Base-by-base conservation (phyloP, 352 stramenopile species). In the Globisporangium lucens region DNA sequence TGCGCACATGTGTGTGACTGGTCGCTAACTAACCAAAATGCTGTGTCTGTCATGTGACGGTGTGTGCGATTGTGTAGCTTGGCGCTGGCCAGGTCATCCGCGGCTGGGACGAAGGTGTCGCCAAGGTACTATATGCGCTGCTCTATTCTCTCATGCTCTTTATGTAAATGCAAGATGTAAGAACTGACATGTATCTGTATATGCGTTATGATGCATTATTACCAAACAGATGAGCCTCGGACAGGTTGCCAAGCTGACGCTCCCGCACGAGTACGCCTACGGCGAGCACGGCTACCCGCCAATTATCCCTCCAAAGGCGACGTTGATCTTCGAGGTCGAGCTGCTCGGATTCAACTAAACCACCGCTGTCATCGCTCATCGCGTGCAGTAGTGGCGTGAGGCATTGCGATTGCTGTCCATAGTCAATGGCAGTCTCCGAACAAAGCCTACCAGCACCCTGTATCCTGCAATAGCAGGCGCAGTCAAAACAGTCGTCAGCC, bases 201-300 rank as follows among this genome's bases (percentile, higher is more conserved):
- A 9, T 13, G 9, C 38, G 15, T 47, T 7, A 20, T 47, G 3
- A 20, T 17, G 38, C 13, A 20, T 17, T 20, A 0, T 20, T 20
- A 47, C 13, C 9, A 20, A 17, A 15, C 13, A 68, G 79, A 88
- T 99, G 94, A 97, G 81, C 62, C 83, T 98, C 47, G 96, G 96
- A 46, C 93, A 99, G 77, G 85, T 98, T 36, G 92, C 93, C 35
- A 94, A 96, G 66, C 83, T 99, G 30, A 83, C 84, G 60, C 94
- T 98, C 65, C 89, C 95, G n/a, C 80, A 84, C 60, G 92, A 98
- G 74, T 98, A 97, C 80, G 97, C 90, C 30, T 99, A 99, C 74
- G 97, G 97, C 47, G 82, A 85, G 65, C 67, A 79, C 51, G 94
- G 96, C 41, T 93, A 96, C 61, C 89, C 89, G 13, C 91, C 91